Evolutionary conservation across 2,329 filamentous ascomycete species (phyloP), one percentile per base, ranked within the genome.

Genomic region (Hymenoscyphus salicellus): DNA sequence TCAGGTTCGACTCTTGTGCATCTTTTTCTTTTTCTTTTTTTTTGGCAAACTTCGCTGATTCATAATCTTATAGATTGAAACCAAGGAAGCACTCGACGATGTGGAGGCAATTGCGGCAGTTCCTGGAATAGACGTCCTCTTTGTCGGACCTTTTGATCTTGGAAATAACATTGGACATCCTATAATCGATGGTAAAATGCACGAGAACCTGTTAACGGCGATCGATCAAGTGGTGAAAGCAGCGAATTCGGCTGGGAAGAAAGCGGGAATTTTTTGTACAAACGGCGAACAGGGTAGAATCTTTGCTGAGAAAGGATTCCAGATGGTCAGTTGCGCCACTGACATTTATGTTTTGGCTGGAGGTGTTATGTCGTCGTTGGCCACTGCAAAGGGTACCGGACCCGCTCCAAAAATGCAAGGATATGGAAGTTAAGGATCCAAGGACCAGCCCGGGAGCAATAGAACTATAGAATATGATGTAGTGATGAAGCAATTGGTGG

Each of bases 111-210:
- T 90, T 73, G 86, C 85, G 52, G 79, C 82, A 23, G 78, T 87
- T 26, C 77, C 84, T 3, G 85, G 85, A 3, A 79, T 89, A 26
- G 87, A 90, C 66, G 82, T 87, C 4, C 76, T 89, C 28, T 89
- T 89, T 72, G 81, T 89, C 57, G 87, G 87, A 0, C 87, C 87
- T 1, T 89, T 88, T 72, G 87, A 89, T 71, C 79, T 89, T 61
- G 88, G 84, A 70, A 77, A 87, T 73, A 87, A 84, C 69, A 86
- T 88, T 56, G 86, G 85, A 0, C 77, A 84, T 61, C 85, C 89
- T 0, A 84, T 91, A 46, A 79, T 88, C 26, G 79, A 88, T 66
- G 84, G 83, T 1, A 82, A 82, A 58, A 83, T 89, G 70, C 76
- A 85, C 67, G 82, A 82, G 0, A 83, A 87, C 65, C 80, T 91